Conservation (phyloP, 306 rosid genomes). For the Cucumis hystrix region DNA sequence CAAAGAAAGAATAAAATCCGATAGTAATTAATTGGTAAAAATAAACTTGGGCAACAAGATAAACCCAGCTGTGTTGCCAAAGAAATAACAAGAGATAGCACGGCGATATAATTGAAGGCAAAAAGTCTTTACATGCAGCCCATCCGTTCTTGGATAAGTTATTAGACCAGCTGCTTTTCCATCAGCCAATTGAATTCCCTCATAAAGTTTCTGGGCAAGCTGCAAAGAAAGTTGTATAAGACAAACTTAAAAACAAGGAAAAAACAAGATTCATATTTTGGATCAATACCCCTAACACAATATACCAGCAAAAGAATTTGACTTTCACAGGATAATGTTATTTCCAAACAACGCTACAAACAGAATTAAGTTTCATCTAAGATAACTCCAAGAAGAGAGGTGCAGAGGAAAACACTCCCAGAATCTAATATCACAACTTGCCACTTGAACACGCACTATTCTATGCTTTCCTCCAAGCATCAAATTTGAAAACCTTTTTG, state of each 20-base stretch:
- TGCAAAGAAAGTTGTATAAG: constrained; percentile 29
- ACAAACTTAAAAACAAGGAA: not conserved
- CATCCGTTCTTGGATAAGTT: constrained; percentile 88
- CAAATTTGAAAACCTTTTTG: too few relatives aligned
- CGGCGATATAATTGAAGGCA: constrained; percentile 20
- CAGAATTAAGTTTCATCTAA: not conserved
- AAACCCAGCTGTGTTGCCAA: not conserved
- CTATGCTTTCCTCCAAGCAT: too few relatives aligned
- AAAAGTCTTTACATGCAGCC: constrained; percentile 70
- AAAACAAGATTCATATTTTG: not conserved
- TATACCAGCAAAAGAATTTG: not conserved
- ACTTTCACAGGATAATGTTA: not conserved
- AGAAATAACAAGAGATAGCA: not conserved
- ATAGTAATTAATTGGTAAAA: not conserved
- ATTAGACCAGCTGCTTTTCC: constrained; percentile 70
- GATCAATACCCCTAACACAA: not conserved
- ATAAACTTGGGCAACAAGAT: not conserved
- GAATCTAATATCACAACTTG: not conserved
- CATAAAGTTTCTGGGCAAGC: constrained; percentile 95
- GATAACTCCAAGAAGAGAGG: not conserved
- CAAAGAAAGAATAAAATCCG: not conserved
- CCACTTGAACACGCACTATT: not conserved
- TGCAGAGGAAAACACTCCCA: not conserved
- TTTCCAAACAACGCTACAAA: not conserved
- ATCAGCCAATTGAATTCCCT: constrained; percentile 76